Base-by-base conservation (phyloP, 2,329 filamentous ascomycete genomes). In the Zasmidium cellare region DNA sequence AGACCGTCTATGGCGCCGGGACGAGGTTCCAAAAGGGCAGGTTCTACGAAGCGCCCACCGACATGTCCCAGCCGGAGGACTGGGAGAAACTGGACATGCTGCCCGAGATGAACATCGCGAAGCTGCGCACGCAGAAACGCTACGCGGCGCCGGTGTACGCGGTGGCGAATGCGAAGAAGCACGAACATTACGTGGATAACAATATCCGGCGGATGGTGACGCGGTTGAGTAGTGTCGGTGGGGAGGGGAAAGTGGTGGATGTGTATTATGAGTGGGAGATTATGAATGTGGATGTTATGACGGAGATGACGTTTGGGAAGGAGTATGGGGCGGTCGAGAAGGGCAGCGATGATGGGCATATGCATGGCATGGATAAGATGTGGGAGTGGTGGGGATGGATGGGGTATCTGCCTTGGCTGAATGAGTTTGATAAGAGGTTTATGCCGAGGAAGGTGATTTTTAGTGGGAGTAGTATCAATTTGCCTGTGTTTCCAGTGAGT, bases 341-440 rank as follows among this genome's bases (percentile, higher is more conserved):
- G 20, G 52, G 51, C 14, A 41, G 12, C 46, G 51, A 58, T 48
- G 56, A 51, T 51, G 51, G 51, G 3, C 56, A 58, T 28, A 58
- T 58, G 56, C 22, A 24, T 1, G 25, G 19, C 9, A 58, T 58
- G 56, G 51, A 58, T 46, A 28, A 41, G 9, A 55, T 55, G 51
- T 58, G 56, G 51, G 24, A 19, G 11, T 58, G 56, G 56, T 58
- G 56, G 56, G 56, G 56, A 41, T 58, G 56, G 56, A 55, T 54
- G 1, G 51, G 56, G 2, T 51, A 14, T 47, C 44, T 58, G 23
- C 56, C 56, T 2, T 55, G 20, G 56, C 25, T 58, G 20, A 58
- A 58, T 41, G 12, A 51, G 23, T 35, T 58, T 45, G 56, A 58
- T 23, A 58, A 58, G 52, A 47, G 18, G 18, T 58, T 20, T 25